Base-by-base conservation (phyloP, 2,329 filamentous ascomycete genomes). In the Plectosphaerella cucumerina region DNA sequence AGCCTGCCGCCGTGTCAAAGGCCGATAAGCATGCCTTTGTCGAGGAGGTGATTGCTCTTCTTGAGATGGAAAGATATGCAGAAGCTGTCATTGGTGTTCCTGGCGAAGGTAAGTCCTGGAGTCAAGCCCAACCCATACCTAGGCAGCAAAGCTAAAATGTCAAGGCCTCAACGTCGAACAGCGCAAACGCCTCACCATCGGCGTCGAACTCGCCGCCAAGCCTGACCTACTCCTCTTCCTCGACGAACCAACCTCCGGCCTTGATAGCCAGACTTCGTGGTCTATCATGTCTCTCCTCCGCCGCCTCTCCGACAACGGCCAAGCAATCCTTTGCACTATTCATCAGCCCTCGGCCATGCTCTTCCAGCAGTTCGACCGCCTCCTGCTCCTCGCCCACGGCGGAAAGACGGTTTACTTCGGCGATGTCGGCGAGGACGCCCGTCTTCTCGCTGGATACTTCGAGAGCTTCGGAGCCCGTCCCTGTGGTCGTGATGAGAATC, bases 181-280 rank as follows among this genome's bases (percentile, higher is more conserved):
- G 51, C 60, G 72, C 9, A 75, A 75, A 45, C 79, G 86, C 56
- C 73, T 90, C 9, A 90, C 87, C 0, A 90, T 90, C 53, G 87
- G 85, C 61, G 87, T 90, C 2, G 87, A 91, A 62, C 71, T 91
- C 4, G 87, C 85, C 18, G 87, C 87, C 1, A 87, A 86, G 62
- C 87, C 87, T 0, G 78, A 85, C 37, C 70, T 90, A 3, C 76
- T 90, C 45, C 77, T 90, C 17, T 91, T 90, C 72, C 74, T 90
- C 18, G 87, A 91, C 59, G 87, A 91, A 60, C 87, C 87, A 2
- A 90, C 87, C 5, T 89, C 86, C 5, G 87, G 87, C 62, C 75
- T 90, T 14, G 87, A 91, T 65, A 84, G 78, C 59, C 86, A 90
- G 62, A 89, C 86, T 1, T 86, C 86, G 0, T 90, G 85, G 85